Evolutionary conservation across 148 eudicot genomes (phyloP).

Genomic region (Chenopodium album): DNA sequence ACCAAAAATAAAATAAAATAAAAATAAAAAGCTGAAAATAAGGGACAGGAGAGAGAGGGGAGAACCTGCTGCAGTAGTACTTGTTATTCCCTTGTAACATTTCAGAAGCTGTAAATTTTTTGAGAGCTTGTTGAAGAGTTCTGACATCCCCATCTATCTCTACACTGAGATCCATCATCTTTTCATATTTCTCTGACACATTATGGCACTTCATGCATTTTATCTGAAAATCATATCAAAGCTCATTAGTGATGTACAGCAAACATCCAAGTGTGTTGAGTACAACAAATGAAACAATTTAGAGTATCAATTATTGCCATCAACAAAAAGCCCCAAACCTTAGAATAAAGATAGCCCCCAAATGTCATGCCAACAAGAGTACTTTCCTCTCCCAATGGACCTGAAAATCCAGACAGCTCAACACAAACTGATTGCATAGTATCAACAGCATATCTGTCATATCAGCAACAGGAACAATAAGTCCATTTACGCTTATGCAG

Average conservation of each 20-base stretch:
- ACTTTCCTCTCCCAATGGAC: slow-evolving; percentile 29
- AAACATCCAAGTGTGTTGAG: neutral
- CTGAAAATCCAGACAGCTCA: slow-evolving; percentile 25
- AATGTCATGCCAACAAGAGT: slow-evolving; percentile 39
- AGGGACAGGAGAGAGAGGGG: neutral
- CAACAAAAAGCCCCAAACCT: slow-evolving; percentile 21
- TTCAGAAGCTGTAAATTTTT: slow-evolving; percentile 37
- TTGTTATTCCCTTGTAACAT: slow-evolving; percentile 34
- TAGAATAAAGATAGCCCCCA: slow-evolving; percentile 39
- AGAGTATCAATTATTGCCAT: neutral
- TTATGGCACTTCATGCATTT: slow-evolving; percentile 33
- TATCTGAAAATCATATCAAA: slow-evolving; percentile 23
- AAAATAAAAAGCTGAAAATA: too few species aligned
- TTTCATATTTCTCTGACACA: slow-evolving; percentile 35
- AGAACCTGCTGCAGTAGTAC: slow-evolving; percentile 34
- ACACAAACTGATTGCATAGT: slow-evolving; percentile 38
- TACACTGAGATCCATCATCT: slow-evolving; percentile 41
- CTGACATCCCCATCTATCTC: slow-evolving; percentile 41
- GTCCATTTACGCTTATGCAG: slow-evolving; percentile 4
- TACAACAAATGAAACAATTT: neutral
- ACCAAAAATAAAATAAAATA: too few species aligned
- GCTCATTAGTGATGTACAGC: neutral
- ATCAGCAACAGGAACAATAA: slow-evolving; percentile 22
- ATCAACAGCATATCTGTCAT: slow-evolving; percentile 38
- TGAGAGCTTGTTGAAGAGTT: slow-evolving; percentile 38